phyloP scores from a whole-genome alignment of 1,284 basidiomycete species.

The Leccinum subspadiceum region DNA sequence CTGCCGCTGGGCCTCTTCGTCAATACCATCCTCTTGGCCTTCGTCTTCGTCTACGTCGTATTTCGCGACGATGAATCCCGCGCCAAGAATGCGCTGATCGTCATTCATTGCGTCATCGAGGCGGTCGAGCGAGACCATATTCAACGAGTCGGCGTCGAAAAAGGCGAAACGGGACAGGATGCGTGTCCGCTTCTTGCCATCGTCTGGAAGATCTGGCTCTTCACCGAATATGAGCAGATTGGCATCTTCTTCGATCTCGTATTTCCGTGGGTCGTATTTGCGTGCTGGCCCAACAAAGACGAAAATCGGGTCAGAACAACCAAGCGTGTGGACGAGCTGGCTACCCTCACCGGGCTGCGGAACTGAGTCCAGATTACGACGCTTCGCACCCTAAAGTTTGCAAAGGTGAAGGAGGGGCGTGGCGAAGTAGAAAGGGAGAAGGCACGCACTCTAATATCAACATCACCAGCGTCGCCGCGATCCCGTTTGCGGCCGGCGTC shows the following conservation, averaged over 20 bases:
- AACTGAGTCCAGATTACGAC: conserved; percentile 28
- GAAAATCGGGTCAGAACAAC: conserved; percentile 2
- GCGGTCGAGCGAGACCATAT: conserved; percentile 23
- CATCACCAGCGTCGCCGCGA: conserved; percentile 13
- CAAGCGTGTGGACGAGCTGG: neutral
- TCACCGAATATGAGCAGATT: conserved; percentile 37
- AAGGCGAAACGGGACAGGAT: conserved; percentile 40
- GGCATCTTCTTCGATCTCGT: conserved; percentile 32
- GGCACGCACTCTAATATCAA: conserved; percentile 20
- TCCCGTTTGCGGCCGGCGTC: conserved; percentile 30
- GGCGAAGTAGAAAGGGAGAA: neutral
- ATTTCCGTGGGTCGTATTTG: conserved; percentile 23
- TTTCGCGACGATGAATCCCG: conserved; percentile 36
- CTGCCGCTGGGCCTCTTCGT: conserved; percentile 28
- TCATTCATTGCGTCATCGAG: conserved; percentile 7
- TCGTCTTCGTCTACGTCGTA: conserved; percentile 43
- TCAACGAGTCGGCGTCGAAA: conserved; percentile 34
- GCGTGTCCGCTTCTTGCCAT: conserved; percentile 36
- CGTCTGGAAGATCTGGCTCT: conserved; percentile 22
- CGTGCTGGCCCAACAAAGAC: conserved; percentile 13
- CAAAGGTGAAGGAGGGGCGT: neutral
- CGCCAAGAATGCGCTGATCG: conserved; percentile 31
- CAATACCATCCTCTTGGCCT: conserved; percentile 41
- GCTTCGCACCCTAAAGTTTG: conserved; percentile 22
- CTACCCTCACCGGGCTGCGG: conserved; percentile 18